Base-by-base conservation (phyloP, 2,329 filamentous ascomycete species). In the Plenodomus tracheiphilus region DNA sequence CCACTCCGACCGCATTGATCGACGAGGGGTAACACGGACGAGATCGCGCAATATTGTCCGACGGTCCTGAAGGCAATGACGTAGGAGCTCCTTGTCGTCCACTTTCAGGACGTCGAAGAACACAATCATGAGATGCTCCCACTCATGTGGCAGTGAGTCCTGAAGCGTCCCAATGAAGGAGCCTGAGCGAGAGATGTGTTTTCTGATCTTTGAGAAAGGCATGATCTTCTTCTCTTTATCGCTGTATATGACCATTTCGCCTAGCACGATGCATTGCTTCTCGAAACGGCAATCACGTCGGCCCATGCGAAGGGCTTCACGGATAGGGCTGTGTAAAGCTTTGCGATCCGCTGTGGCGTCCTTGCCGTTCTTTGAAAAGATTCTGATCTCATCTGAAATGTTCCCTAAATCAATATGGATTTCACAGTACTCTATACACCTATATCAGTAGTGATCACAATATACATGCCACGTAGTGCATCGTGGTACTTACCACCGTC, bases 291-390 rank as follows among this genome's bases (percentile, higher is more conserved):
- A 87, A 7, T 79, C 75, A 0, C 77, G 53, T 1, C 74, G 72
- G 2, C 84, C 84, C 28, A 95, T 77, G 7, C 77, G 78, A 4
- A 96, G 74, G 3, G 86, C 86, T 3, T 84, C 75, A 35, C 79
- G 77, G 47, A 96, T 84, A 1, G 80, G 80, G 2, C 80, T 78
- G 34, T 88, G 85, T 18, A 95, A 70, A 1, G 75, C 77, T 10
- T 70, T 59, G 28, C 88, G 82, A 68, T 96, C 91, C 43, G 75
- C 66, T 0, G 91, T 96, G 38, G 91, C 93, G 58, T 96, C 89
- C 66, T 94, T 95, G 49, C 91, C 90, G 62, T 90, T 94, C 68
- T 96, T 97, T 9, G 91, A 95, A 66, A 94, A 96, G 22, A 96
- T 93, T 54, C 87, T 86, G 21, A 96, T 84, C 40, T 78, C 81